Evolutionary conservation across 768 basidiomycete species (phyloP).

Genomic region (Leccinum pellstonianum): DNA sequence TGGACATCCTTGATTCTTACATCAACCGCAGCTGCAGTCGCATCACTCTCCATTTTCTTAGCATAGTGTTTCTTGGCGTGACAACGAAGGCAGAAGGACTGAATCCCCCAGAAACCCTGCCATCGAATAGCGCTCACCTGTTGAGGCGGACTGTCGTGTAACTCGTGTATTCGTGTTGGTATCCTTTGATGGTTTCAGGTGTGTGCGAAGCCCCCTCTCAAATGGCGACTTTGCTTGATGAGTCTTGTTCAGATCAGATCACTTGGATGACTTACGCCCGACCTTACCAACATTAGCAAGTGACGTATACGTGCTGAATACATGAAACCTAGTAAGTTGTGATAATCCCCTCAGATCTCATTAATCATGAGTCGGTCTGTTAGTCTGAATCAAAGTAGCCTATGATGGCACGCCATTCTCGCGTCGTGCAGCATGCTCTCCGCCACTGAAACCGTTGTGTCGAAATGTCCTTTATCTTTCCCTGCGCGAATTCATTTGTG

Average conservation of each 20-base stretch:
- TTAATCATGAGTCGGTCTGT: not conserved
- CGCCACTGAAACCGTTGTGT: not conserved
- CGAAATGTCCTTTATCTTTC: not conserved
- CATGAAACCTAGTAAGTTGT: conserved; percentile 66
- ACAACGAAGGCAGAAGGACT: not conserved
- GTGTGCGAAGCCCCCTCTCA: not conserved
- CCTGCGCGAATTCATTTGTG: not conserved
- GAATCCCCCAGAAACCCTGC: not conserved
- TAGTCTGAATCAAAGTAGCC: not conserved
- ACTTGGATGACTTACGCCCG: conserved; percentile 75
- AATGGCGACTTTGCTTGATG: not conserved
- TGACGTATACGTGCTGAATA: conserved; percentile 77
- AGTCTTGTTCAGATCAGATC: conserved; percentile 57
- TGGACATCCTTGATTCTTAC: conserved; percentile 9
- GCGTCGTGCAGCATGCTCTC: not conserved
- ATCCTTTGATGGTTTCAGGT: conserved; percentile 73
- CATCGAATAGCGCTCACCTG: conserved; percentile 73
- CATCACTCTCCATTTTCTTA: conserved; percentile 8
- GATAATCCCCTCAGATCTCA: not conserved
- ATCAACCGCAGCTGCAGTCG: not conserved
- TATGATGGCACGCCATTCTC: not conserved
- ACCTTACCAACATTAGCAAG: conserved; percentile 71
- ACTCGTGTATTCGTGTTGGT: conserved; percentile 49
- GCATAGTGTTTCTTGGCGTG: conserved; percentile 1
- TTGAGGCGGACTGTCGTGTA: conserved; percentile 64